Evolutionary conservation across 345 rosid genomes (phyloP), one percentile per base, ranked within the genome.

Genomic region (Brassica rapa): DNA sequence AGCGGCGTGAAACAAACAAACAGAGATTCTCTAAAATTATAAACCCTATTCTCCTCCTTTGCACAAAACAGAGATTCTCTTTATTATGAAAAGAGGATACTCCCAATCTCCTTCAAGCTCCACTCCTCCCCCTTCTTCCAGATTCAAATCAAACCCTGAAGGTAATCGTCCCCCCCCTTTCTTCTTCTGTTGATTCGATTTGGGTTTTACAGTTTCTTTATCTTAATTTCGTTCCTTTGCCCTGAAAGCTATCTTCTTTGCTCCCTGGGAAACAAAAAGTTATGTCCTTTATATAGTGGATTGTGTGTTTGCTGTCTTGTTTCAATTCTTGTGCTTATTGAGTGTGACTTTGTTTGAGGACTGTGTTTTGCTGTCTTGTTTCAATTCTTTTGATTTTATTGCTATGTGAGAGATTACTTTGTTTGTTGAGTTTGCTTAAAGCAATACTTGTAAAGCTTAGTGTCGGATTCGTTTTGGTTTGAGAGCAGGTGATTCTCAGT

Each of bases 71-170:
- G 14, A 41, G 49, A 10, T 41, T 41, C 49, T 41, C 12, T 41
- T 10, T 41, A 75, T 53, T 70, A 91, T 91, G 97, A 91, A 93
- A 90, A 88, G 98, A 61, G 95, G 90, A 70, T 77, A 82, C 83
- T 30, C 87, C n/a, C 89, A 85, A 65, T 88, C 91, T 60, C 87
- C 90, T 6, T 83, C 97, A 12, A 81, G 85, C 81, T 89, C 92
- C 74, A 77, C 69, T 56, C 88, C 86, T 65, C 97, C 90, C 35
- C 89, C 96, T 81, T 84, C 88, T 25, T 86, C 92, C 74, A 85
- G 86, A 83, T 35, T 84, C 84, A 91, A 79, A 86, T 77, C 71
- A 23, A 91, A 92, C 66, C 91, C 95, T 8, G 86, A 89, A 88
- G 97, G 98, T 81, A 6, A 41, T 41, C 49, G 43, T 37, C 73